Base-by-base conservation (phyloP, 768 basidiomycete genomes). In the Lactarius vividus region DNA sequence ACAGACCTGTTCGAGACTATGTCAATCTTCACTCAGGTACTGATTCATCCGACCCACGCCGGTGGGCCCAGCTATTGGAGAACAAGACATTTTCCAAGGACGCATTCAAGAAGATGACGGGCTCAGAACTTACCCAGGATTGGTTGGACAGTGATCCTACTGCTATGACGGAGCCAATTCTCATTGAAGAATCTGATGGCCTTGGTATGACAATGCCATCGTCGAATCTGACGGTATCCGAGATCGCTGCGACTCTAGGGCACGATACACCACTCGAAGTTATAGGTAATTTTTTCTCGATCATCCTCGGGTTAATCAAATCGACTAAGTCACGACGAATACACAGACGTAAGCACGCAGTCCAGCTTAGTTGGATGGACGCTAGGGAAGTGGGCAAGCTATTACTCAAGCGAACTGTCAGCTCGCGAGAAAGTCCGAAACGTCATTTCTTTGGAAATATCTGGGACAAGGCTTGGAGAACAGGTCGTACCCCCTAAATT, bases 361-460 rank as follows among this genome's bases (percentile, higher is more conserved):
- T 88, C 91, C 0, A 89, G 88, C 33, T 81, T 87, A 20, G 84
- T 92, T 18, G 91, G 91, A 13, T 98, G 96, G 97, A 92, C 88
- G 18, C 78, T 99, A 3, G 88, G 84, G 9, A 89, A 86, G 76
- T 99, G 96, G 96, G 92, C 89, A 4, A 88, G 89, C 65, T 96
- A 96, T 73, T 92, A 88, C 75, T 82, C 85, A 66, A 79, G 84
- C 16, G 86, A 91, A 23, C 81, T 87, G 0, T 78, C 82, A 7
- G 79, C 82, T 53, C 85, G 91, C 61, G 92, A 96, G 73, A 96
- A 93, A 75, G 86, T 97, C 39, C 86, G 89, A 67, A 99, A 99
- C 72, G 94, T 99, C 35, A 99, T 99, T 62, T 95, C 93, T 2
- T 79, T 98, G 58, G 96, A 99, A 75, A 88, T 98, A 29, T 92